Evolutionary conservation across 2,329 filamentous ascomycete species (phyloP), one percentile per base, ranked within the genome.

Genomic region (Chalaropsis thielavioides): DNA sequence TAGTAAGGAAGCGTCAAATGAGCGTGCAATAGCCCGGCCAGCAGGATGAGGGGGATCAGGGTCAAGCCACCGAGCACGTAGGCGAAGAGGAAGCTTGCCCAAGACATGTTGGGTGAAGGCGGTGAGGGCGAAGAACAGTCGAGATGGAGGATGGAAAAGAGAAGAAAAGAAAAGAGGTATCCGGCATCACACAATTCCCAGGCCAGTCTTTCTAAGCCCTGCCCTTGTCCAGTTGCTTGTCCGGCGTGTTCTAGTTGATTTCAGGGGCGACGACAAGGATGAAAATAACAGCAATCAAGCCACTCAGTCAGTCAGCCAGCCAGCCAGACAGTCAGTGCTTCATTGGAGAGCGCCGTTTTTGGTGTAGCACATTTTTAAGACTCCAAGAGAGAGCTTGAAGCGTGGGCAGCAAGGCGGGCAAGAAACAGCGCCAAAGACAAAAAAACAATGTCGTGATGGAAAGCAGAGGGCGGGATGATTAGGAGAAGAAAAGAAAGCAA

Each of bases 31-130:
- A 92, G 72, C 65, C 89, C 70, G 60, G 81, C 74, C 58, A 76
- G 72, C 63, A 92, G 68, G 67, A 91, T 71, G 2, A 95, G 78
- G 38, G 92, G 92, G 66, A 96, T 73, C 73, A 96, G 92, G 66
- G 92, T 96, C 72, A 96, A 74, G 71, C 92, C 92, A 75, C 92
- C 92, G 67, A 95, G 76, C 69, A 95, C 73, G 79, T 96, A 96
- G 73, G 88, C 81, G 72, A 88, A 74, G 69, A 95, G 78, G 72
- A 92, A 85, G 70, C 73, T 73, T 40, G 77, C 77, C 76, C 80
- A 82, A 70, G 76, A 77, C 81, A 84, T 83, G 69, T 71, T 44
- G 44, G 43, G 65, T 44, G 38, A 54, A 60, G 61, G 63, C 31
- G 31, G 43, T 19, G 58, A 24, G 19, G 43, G 17, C 15, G 43